phyloP scores from a whole-genome alignment of 1,139 yeast species.

The Blastobotrys persicus region DNA sequence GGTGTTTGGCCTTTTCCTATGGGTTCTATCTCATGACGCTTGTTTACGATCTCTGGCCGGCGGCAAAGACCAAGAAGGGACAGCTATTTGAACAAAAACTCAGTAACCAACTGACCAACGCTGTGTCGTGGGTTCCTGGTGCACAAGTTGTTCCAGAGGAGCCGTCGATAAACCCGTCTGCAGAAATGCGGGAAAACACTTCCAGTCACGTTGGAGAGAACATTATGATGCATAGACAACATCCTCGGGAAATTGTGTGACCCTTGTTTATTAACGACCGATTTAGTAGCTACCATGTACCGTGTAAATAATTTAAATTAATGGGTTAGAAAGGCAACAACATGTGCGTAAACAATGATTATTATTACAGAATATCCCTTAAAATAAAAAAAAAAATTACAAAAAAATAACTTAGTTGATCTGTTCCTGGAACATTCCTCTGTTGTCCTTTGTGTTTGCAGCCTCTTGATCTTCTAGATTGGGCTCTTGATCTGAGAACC shows the following conservation, averaged over 20 bases:
- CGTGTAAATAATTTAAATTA: not conserved
- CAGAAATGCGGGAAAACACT: slow-evolving; percentile 19
- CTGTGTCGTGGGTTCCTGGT: slow-evolving; percentile 27
- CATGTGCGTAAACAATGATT: slow-evolving; percentile 6
- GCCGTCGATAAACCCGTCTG: slow-evolving; percentile 11
- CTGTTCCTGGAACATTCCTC: slow-evolving; percentile 27
- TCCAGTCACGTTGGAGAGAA: slow-evolving; percentile 20
- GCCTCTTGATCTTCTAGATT: not conserved
- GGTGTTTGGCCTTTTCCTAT: slow-evolving; percentile 82
- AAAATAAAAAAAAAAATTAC: slow-evolving; percentile 10
- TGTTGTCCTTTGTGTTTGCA: not conserved
- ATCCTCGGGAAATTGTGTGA: slow-evolving; percentile 6
- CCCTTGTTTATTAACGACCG: not conserved
- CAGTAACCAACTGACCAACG: slow-evolving; percentile 17
- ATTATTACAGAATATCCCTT: slow-evolving; percentile 7
- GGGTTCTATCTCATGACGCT: slow-evolving; percentile 66
- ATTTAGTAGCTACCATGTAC: not conserved
- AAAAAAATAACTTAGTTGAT: slow-evolving; percentile 14
- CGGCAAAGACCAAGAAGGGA: slow-evolving; percentile 26
- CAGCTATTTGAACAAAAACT: slow-evolving; percentile 23
- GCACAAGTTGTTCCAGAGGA: slow-evolving; percentile 11
- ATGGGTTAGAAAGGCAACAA: slow-evolving; percentile 8
- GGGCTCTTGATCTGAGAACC: slow-evolving; percentile 16
- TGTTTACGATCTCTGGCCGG: slow-evolving; percentile 66
- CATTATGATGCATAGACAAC: slow-evolving; percentile 20